Evolutionary conservation across 257 asterid genomes (phyloP).

Genomic region (Przewalskia tangutica): DNA sequence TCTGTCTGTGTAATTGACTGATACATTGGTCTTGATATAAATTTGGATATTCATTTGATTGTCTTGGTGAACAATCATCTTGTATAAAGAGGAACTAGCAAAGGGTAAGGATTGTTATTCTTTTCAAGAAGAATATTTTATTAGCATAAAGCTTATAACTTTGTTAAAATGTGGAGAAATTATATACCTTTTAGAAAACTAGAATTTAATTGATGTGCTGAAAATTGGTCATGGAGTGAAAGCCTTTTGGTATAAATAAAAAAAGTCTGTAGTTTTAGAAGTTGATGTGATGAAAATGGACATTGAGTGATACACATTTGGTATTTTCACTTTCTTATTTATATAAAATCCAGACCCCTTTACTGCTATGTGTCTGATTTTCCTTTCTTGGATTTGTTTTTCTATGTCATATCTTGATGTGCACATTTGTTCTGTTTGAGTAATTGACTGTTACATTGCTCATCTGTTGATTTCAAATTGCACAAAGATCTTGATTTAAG

Average conservation of each 20-base stretch:
- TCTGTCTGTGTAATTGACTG: background rate
- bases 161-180: background rate
- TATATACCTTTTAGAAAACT: background rate
- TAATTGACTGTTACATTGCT: background rate
- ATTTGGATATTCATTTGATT: background rate
- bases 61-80: background rate
- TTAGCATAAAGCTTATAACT: background rate
- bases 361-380: background rate
- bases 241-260: background rate
- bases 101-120: background rate
- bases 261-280: background rate
- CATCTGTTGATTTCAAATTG: background rate
- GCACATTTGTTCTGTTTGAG: background rate
- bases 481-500: background rate
- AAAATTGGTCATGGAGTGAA: background rate
- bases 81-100: background rate
- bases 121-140: background rate
- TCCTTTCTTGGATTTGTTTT: background rate
- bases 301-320: background rate
- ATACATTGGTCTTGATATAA: background rate
- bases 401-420: background rate
- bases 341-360: background rate
- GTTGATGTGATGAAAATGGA: background rate
- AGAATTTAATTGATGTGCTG: background rate
- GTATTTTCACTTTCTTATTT: background rate